Percentiles rank a stretch among this genome's conserved stretches.
phyloP scores from a whole-genome alignment of 768 basidiomycete species.

The Suillus americanus region DNA sequence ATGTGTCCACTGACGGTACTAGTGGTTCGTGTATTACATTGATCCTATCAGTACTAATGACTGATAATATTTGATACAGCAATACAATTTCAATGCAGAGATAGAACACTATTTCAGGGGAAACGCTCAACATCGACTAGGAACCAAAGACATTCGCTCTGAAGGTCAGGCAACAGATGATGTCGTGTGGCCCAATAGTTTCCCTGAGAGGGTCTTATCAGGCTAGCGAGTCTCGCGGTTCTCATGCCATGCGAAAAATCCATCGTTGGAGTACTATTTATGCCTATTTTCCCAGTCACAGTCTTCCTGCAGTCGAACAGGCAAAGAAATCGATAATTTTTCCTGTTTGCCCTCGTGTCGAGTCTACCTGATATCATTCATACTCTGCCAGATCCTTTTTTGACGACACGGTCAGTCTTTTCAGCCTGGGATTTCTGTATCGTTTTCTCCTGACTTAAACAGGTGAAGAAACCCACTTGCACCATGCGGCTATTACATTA shows the following conservation, averaged over 20 bases:
- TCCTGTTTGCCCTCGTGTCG: constrained; percentile 79
- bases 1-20: background rate
- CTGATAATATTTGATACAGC: background rate
- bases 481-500: background rate
- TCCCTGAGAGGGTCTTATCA: constrained; percentile 44
- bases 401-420: constrained; percentile 64
- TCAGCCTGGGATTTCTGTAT: background rate
- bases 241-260: background rate
- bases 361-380: constrained; percentile 48
- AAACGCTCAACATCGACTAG: constrained; percentile 29
- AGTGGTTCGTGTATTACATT: background rate
- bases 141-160: constrained; percentile 36
- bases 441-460: background rate
- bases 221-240: constrained; percentile 54
- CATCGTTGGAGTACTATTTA: constrained; percentile 19
- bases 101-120: constrained; percentile 78
- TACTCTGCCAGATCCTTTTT: constrained; percentile 49
- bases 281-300: constrained; percentile 38
- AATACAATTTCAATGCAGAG: background rate
- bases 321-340: constrained; percentile 65
- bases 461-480: constrained; percentile 40
- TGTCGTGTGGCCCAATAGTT: constrained; percentile 77
- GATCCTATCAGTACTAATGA: background rate
- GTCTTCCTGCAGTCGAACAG: constrained; percentile 51
- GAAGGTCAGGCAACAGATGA: constrained; percentile 58